These are phyloP conservation scores for Aspergillus sp. DNA, from an alignment of 2,329 filamentous ascomycete genomes.

Conservation along the genomic window DNA sequence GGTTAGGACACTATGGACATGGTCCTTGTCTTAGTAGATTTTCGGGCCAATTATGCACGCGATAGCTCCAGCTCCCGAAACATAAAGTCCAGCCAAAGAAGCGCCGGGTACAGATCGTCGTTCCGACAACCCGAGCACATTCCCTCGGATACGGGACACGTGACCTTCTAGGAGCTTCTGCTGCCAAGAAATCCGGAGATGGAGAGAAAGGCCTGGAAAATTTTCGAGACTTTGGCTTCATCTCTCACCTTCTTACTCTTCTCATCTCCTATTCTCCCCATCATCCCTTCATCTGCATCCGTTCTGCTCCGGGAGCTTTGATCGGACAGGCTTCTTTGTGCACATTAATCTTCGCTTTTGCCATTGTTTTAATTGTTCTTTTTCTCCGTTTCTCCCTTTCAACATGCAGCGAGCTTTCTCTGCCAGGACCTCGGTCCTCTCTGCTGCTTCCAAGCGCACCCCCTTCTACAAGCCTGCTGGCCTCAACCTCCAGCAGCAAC, in stretches of 20 bases:
- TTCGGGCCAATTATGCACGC: neutral
- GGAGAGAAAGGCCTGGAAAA: slow-evolving; percentile 42
- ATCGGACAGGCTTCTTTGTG: slow-evolving; percentile 33
- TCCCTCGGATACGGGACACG: slow-evolving; percentile 33
- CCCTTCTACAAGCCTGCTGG: slow-evolving; percentile 62
- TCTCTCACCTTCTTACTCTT: slow-evolving; percentile 31
- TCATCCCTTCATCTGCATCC: slow-evolving; percentile 29
- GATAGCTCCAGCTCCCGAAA: neutral
- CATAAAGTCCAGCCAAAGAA: neutral
- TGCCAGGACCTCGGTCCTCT: slow-evolving; percentile 78
- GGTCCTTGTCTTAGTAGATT: neutral
- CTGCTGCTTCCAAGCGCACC: slow-evolving; percentile 57
- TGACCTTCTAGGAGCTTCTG: slow-evolving; percentile 46
- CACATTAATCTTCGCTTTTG: slow-evolving; percentile 22
- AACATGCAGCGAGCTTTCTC: slow-evolving; percentile 96
- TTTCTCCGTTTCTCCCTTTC: slow-evolving; percentile 30
- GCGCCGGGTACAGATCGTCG: neutral
- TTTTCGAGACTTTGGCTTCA: slow-evolving; percentile 43
- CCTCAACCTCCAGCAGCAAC: slow-evolving; percentile 78
- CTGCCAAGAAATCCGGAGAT: slow-evolving; percentile 45
- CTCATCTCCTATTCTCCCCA: slow-evolving; percentile 30
- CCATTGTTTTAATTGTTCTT: slow-evolving; percentile 20
- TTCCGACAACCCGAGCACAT: slow-evolving; percentile 25
- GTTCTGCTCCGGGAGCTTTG: slow-evolving; percentile 33
- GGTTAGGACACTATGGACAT: neutral